A percentile compares a stretch with the other conserved stretches of the same genome.
These are phyloP conservation scores for Hortiboletus flavorubellus DNA, from an alignment of 768 basidiomycete genomes.

Conservation along the genomic window DNA sequence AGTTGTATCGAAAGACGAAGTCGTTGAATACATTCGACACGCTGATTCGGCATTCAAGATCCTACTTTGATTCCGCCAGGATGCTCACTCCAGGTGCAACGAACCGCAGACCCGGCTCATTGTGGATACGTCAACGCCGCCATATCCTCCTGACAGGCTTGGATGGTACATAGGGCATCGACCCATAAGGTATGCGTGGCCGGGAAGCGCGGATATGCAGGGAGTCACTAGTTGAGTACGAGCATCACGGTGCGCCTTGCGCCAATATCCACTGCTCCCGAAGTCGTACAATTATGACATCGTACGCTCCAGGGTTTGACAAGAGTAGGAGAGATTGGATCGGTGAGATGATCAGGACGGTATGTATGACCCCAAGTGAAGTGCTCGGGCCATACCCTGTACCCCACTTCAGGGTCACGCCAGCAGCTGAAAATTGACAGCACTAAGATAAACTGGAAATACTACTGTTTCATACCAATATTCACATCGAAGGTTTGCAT, in stretches of 20 bases:
- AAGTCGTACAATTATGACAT: conserved; percentile 10
- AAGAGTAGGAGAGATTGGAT: no score
- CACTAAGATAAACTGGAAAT: no score
- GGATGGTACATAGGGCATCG: conserved; percentile 24
- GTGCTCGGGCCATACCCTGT: no score
- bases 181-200: conserved; percentile 18
- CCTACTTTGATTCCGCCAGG: conserved; percentile 5
- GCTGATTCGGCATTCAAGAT: conserved; percentile 14
- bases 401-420: no score
- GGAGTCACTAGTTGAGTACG: no score
- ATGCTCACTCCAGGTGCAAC: conserved; percentile 17
- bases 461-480: no score
- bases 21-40: conserved; percentile 19
- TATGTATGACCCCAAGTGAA: no score
- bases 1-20: conserved; percentile 21
- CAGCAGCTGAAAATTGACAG: no score
- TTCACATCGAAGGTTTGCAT: no score
- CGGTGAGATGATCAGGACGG: no score
- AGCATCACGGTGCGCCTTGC: not conserved
- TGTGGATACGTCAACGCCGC: conserved; percentile 7
- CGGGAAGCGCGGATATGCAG: conserved; percentile 10
- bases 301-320: not conserved
- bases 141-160: conserved; percentile 22
- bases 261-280: not conserved
- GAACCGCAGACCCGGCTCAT: conserved; percentile 23